Evolutionary conservation across 2,329 filamentous ascomycete genomes (phyloP), one percentile per base, ranked within the genome.

Genomic region (Teratosphaeria destructans): DNA sequence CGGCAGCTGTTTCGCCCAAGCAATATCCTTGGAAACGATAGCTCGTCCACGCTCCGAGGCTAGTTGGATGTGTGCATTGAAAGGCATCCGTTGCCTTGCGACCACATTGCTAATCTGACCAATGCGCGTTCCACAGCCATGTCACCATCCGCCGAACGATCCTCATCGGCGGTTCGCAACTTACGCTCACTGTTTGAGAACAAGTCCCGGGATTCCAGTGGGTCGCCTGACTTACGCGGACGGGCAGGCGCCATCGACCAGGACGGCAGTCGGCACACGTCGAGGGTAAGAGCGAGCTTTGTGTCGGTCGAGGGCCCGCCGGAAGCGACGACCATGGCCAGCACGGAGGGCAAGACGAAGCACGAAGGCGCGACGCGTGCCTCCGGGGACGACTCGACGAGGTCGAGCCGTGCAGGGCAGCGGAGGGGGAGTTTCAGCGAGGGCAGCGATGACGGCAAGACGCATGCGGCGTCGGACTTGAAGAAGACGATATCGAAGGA

Each of bases 131-230:
- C 14, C 6, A 47, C 72, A 79, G 77, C 76, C 75, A 80, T 80
- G 77, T 76, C 74, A 61, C 43, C 43, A 7, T 12, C 43, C 10
- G 62, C 61, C 57, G 63, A 66, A 63, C 67, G 71, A 60, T 68
- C 71, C 54, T 72, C 65, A 60, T 73, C 70, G 59, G 76, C 75
- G 65, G 77, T 80, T 64, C 73, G 77, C 65, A 77, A 77, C 66
- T 72, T 80, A 60, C 73, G 77, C 67, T 77, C 77, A 60, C 75
- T 79, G 71, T 80, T 79, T 69, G 78, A 80, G 71, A 73, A 70
- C 64, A 47, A n/a, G 16, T 76, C 23, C 23, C 1, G 23, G 23
- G 23, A 73, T 63, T 69, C 72, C 59, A 67, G 72, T 60, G 67
- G 65, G 29, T 71, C 72, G 67, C 72, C 75, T 68, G 73, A 76